Conservation (phyloP, 441 rosid genomes). For the Sinapis alba region DNA sequence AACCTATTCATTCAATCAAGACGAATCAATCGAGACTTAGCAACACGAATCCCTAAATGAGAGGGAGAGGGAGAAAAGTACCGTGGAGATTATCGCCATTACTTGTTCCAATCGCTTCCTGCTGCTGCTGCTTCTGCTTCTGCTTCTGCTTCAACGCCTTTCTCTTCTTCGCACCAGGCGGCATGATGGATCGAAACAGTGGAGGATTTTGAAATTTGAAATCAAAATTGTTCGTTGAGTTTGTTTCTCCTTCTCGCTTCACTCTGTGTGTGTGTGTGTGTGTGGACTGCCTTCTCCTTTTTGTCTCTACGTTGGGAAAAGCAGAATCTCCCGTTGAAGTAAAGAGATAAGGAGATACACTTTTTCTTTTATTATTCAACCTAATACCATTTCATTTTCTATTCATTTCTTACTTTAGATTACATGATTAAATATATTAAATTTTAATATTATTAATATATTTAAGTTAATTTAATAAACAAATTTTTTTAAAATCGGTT, state of each 20-base stretch:
- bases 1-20: background rate
- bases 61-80: background rate
- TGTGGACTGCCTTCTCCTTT: slow-evolving; percentile 29
- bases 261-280: background rate
- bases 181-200: slow-evolving; percentile 53
- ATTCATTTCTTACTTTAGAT: too few species aligned
- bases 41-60: background rate
- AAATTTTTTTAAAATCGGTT: too few species aligned
- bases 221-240: slow-evolving; percentile 7
- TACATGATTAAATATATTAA: too few species aligned
- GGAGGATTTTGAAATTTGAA: background rate
- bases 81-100: slow-evolving; percentile 23
- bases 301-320: slow-evolving; percentile 31
- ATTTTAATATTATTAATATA: too few species aligned
- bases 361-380: background rate
- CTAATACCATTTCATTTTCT: background rate
- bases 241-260: background rate
- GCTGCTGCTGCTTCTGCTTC: slow-evolving; percentile 42
- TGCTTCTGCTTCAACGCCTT: slow-evolving; percentile 84
- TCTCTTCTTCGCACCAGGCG: slow-evolving; percentile 78
- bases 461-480: too few species aligned
- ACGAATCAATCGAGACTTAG: background rate
- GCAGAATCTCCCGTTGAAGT: slow-evolving; percentile 22
- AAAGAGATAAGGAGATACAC: slow-evolving; percentile 14
- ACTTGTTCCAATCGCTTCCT: slow-evolving; percentile 32